A percentile compares a stretch with the other conserved stretches of the same genome.
These are phyloP conservation scores for Pezicula radicicola DNA, from an alignment of 2,329 filamentous ascomycete species.

Conservation along the genomic window DNA sequence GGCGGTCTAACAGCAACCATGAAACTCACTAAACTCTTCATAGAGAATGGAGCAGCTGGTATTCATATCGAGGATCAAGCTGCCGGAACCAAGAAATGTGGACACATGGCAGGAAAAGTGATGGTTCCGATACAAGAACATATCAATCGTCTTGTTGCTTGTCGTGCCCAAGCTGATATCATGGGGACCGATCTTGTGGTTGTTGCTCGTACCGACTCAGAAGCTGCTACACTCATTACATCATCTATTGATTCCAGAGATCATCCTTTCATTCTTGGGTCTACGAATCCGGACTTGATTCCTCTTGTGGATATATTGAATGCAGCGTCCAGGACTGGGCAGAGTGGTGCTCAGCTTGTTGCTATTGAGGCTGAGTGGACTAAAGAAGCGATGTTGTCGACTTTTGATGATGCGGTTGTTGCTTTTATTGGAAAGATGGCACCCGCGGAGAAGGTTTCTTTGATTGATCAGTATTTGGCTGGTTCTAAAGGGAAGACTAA, in stretches of 20 bases:
- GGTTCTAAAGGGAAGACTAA: slow-evolving; percentile 41
- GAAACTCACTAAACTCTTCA: slow-evolving; percentile 68
- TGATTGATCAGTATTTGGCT: not conserved
- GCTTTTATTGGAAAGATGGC: not conserved
- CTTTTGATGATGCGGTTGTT: slow-evolving; percentile 52
- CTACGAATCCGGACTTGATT: slow-evolving; percentile 50
- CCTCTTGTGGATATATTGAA: slow-evolving; percentile 52
- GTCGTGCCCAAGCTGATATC: slow-evolving; percentile 67
- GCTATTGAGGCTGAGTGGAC: slow-evolving; percentile 61
- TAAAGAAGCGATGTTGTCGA: slow-evolving; percentile 62
- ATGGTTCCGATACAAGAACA: slow-evolving; percentile 66
- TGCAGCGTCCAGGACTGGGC: slow-evolving; percentile 62
- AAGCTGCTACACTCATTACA: slow-evolving; percentile 63
- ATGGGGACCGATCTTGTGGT: slow-evolving; percentile 68
- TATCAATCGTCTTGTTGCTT: slow-evolving; percentile 64
- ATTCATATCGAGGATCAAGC: slow-evolving; percentile 70
- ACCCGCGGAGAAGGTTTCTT: not conserved
- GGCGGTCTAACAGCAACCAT: slow-evolving; percentile 64
- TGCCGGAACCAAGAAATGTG: slow-evolving; percentile 66
- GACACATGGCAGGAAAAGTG: slow-evolving; percentile 66
- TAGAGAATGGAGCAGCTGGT: slow-evolving; percentile 67
- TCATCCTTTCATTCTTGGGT: slow-evolving; percentile 67
- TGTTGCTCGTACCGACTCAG: slow-evolving; percentile 66
- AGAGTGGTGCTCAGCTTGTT: slow-evolving; percentile 43
- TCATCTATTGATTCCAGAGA: slow-evolving; percentile 65